Base-by-base conservation (phyloP, 2,329 filamentous ascomycete species). In the Calonectria naviculata region DNA sequence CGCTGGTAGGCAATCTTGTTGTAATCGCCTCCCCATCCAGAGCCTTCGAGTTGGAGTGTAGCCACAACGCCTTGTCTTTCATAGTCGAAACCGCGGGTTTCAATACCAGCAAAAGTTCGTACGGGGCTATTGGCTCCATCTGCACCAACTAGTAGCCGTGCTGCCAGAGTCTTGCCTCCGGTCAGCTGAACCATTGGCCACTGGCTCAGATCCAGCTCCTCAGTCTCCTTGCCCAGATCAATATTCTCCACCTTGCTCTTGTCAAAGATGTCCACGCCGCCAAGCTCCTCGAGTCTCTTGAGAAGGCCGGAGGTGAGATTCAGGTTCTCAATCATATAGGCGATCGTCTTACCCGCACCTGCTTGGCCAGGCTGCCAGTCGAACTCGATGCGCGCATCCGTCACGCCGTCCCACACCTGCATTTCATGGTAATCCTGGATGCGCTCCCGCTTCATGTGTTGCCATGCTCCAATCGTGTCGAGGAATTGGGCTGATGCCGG, bases 341-440 rank as follows among this genome's bases (percentile, higher is more conserved):
- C 97, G 75, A 99, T 95, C 1, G 91, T 93, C 71, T 87, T 89
- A 80, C 85, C 85, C 81, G 71, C 75, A 78, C 87, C 85, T 42
- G 85, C 81, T 29, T 56, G 52, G 49, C 80, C 81, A 6, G 85
- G 85, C 26, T 83, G 83, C 93, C 92, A 94, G 84, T 97, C 94
- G 82, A 99, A 99, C 76, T 94, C 93, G 81, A 99, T 97, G 76
- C 92, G 91, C 41, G 95, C 94, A 70, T 92, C 95, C 46, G 93
- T 94, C 68, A 98, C 91, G 73, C 96, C 97, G 82, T 99, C 97
- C 97, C 97, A 99, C 36, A 98, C 97, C 82, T 98, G 93, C 97
- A 99, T 99, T 78, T 96, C 94, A 71, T 97, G 92, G 83, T 98
- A 99, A 1, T 92, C 89, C 85, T 98, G 95, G 38, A 97, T 90